A percentile compares a stretch with the other conserved stretches of the same genome.
Conservation (phyloP, 164 flowering plant species). For the Litsea cubeba region DNA sequence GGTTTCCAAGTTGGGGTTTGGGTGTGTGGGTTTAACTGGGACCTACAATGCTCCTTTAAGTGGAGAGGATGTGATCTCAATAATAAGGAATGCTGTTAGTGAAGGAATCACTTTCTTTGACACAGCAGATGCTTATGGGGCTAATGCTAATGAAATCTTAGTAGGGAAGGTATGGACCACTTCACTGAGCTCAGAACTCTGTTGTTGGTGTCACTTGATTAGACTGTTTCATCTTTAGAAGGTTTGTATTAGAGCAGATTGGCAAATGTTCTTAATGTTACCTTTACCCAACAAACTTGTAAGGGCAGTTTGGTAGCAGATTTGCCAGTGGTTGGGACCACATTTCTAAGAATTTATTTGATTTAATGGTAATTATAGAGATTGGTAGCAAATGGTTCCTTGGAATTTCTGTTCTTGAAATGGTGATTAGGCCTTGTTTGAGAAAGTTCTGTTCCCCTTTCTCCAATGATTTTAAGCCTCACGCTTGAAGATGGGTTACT, state of each 20-base stretch:
- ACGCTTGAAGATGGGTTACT: no score
- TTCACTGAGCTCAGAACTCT: neutral
- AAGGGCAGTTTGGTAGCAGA: neutral
- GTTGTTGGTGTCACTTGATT: neutral
- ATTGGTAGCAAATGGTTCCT: no score
- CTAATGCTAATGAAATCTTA: constrained; percentile 45
- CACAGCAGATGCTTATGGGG: constrained; percentile 56
- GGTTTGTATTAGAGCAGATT: neutral
- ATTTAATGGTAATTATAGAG: no score
- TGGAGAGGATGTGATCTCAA: constrained; percentile 44
- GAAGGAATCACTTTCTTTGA: constrained; percentile 68
- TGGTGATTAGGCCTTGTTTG: no score
- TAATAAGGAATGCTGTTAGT: constrained; percentile 41
- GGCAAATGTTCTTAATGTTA: neutral
- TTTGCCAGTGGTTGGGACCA: neutral
- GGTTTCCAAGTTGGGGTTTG: constrained; percentile 68
- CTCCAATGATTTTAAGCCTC: no score
- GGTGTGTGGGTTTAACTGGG: constrained; percentile 56
- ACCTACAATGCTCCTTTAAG: constrained; percentile 42
- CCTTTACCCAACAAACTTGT: neutral
- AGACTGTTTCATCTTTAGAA: neutral
- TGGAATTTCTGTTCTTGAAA: no score
- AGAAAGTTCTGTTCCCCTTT: no score
- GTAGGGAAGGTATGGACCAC: constrained; percentile 42
- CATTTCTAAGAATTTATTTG: neutral